Base-by-base conservation (phyloP, 2,329 filamentous ascomycete genomes). In the Sarocladiaceae sp. region DNA sequence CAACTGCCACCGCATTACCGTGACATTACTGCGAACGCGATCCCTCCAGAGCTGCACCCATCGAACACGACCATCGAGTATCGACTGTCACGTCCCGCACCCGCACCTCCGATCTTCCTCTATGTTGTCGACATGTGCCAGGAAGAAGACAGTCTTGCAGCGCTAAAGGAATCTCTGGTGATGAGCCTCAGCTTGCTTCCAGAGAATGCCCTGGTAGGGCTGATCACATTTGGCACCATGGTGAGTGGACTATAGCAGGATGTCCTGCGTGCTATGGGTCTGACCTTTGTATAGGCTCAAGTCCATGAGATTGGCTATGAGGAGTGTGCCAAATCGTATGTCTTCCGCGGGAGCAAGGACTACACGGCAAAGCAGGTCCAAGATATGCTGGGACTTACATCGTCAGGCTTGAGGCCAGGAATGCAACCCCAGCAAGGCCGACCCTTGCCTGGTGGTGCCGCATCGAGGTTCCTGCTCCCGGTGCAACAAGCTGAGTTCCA, bases 341-440 rank as follows among this genome's bases (percentile, higher is more conserved):
- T 99, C 37, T 99, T 99, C 79, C 84, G 93, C 53, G 94, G 94
- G 35, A 97, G 86, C 77, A 99, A 97, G 76, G 94, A 99, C 64
- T 99, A 99, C 70, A 81, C 86, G n/a, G 89, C 92, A 51, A 97
- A 97, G 74, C 92, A 97, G 68, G 91, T 99, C n/a, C 93, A 97
- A 70, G 94, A 99, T 66, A 99, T 99, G 94, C 85, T 99, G 49
- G 94, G 92, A 25, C 78, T 97, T 52, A 78, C 86, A 46, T 81
- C 87, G 18, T 77, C 88, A 22, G 83, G 84, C 31, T 69, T 90
- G 57, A 84, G 94, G 58, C 90, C 91, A 22, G 84, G 83, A 52
- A 83, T 88, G 71, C 84, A 85, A 58, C 82, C 84, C 57, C 85
- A 87, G 61, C 86, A 88, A 44, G 89, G 90, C 56, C 84, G 90